Conservation (phyloP, 139 green algal genomes). For the Pleodorina starrii region DNA sequence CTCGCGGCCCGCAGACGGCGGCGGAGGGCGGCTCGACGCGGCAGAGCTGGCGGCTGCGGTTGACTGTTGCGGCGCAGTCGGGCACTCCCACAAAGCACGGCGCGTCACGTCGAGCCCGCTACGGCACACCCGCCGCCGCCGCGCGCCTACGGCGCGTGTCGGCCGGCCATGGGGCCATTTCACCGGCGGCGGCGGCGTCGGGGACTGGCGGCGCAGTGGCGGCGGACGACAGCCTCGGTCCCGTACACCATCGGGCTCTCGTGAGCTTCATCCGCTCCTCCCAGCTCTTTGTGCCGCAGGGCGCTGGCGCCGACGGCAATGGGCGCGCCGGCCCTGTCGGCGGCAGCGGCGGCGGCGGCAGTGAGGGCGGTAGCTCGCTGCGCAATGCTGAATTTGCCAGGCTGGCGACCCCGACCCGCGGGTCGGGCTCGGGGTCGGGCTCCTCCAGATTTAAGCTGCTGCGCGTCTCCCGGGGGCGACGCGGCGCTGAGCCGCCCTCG, state of each 20-base stretch:
- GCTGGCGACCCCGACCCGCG: neutral
- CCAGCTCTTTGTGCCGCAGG: neutral
- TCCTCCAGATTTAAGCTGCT: no score
- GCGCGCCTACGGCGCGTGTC: neutral
- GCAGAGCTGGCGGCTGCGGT: neutral
- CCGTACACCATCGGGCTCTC: neutral
- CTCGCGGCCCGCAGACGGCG: neutral
- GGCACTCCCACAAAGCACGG: neutral
- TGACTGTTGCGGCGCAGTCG: no score
- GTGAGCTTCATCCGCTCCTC: neutral
- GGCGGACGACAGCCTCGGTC: neutral
- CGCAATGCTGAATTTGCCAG: neutral
- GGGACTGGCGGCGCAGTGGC: neutral
- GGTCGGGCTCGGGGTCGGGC: neutral
- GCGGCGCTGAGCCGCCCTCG: no score
- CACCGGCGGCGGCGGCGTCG: neutral
- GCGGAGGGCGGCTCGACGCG: neutral
- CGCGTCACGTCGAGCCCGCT: neutral
- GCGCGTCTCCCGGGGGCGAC: no score
- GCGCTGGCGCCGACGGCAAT: neutral
- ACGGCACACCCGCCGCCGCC: neutral
- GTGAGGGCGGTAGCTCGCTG: neutral
- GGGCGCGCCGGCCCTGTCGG: neutral
- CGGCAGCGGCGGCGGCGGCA: neutral
- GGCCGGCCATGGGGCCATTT: neutral